Evolutionary conservation across 129 eudicot species (phyloP).

Genomic region (Helichrysum umbraculigerum): DNA sequence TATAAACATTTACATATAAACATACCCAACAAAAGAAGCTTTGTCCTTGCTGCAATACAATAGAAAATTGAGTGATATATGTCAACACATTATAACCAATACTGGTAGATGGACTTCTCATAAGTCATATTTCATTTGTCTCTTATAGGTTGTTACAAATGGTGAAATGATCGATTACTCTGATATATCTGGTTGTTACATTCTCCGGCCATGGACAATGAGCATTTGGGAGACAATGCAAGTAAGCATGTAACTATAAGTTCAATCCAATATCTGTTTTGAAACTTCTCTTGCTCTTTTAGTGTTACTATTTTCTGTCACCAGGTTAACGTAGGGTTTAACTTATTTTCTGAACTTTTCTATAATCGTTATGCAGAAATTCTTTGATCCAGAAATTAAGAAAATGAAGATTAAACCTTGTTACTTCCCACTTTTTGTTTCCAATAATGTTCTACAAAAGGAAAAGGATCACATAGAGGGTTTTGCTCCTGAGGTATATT

Average conservation of each 20-base stretch:
- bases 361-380: constrained; percentile 39
- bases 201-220: constrained; percentile 80
- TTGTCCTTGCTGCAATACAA: too few species aligned
- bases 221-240: constrained; percentile 81
- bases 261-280: background rate
- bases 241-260: constrained; percentile 41
- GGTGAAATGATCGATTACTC: constrained; percentile 83
- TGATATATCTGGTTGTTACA: constrained; percentile 87
- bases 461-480: constrained; percentile 93
- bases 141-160: constrained; percentile 61
- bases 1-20: too few species aligned
- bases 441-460: constrained; percentile 57
- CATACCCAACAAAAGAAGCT: too few species aligned
- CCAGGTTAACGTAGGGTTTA: background rate
- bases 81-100: too few species aligned
- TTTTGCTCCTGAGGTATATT: constrained; percentile 82
- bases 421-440: constrained; percentile 80
- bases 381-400: constrained; percentile 78
- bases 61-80: too few species aligned
- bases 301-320: background rate
- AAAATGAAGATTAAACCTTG: constrained; percentile 72
- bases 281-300: background rate
- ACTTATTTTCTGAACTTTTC: background rate
- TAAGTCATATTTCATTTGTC: background rate
- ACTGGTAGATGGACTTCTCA: too few species aligned